Percentiles rank a stretch among this genome's conserved stretches.
These are phyloP conservation scores for Amanita jacksonii DNA, from an alignment of 768 basidiomycete genomes.

Conservation along the genomic window DNA sequence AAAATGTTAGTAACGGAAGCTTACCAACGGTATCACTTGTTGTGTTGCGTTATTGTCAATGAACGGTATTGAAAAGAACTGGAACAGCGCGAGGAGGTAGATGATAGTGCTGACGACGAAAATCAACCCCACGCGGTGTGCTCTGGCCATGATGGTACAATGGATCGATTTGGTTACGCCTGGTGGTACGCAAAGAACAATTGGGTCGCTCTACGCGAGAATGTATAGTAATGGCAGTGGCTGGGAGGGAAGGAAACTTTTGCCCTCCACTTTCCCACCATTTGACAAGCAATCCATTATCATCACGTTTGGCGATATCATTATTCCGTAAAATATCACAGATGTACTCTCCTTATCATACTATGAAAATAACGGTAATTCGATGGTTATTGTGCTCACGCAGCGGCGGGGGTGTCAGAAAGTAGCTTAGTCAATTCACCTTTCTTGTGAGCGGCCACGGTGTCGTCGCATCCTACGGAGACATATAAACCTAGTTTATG, in stretches of 20 bases:
- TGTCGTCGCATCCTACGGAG: constrained; percentile 29
- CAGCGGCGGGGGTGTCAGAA: too few species aligned
- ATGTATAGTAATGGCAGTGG: too few species aligned
- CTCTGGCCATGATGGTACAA: constrained; percentile 44
- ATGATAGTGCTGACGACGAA: constrained; percentile 31
- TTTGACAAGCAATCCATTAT: too few species aligned
- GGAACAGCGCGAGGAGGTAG: constrained; percentile 51
- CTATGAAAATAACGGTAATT: too few species aligned
- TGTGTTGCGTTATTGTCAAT: constrained; percentile 34
- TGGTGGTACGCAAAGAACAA: too few species aligned
- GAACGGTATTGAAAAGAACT: constrained; percentile 45
- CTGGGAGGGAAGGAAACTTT: too few species aligned
- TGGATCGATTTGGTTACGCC: background rate
- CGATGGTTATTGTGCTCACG: background rate
- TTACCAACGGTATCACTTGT: constrained; percentile 51
- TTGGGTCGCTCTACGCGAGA: too few species aligned
- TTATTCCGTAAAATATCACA: too few species aligned
- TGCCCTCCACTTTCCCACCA: too few species aligned
- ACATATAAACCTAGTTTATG: background rate
- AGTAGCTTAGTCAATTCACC: constrained; percentile 21
- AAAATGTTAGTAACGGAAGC: constrained; percentile 17
- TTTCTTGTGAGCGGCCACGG: constrained; percentile 19
- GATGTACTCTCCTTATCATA: too few species aligned
- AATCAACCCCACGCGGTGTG: constrained; percentile 40
- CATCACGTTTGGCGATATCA: too few species aligned